Conservation (phyloP, 371 early-diverging fungal genomes). For the Blakeslea trispora region DNA sequence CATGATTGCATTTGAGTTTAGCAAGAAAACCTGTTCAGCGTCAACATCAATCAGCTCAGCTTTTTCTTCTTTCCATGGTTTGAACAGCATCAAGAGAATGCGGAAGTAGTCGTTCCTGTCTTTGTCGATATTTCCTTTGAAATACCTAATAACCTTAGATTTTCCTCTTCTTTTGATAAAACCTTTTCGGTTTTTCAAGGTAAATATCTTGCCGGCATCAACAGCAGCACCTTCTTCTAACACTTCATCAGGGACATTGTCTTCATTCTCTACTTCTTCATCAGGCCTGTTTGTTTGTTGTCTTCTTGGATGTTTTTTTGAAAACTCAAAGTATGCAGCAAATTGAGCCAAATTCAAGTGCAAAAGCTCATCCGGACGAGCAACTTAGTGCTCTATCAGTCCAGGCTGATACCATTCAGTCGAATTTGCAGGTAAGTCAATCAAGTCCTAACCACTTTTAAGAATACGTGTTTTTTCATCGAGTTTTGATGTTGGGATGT, state of each 20-base stretch:
- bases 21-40: background rate
- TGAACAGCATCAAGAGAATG: background rate
- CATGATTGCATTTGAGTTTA: background rate
- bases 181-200: background rate
- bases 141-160: background rate
- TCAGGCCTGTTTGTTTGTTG: background rate
- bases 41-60: background rate
- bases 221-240: no score
- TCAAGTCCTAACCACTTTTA: background rate
- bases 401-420: background rate
- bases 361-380: background rate
- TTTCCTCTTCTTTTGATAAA: background rate
- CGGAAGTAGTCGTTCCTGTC: background rate
- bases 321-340: background rate
- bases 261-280: no score
- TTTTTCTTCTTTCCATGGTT: background rate
- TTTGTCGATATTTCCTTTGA: background rate
- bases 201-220: background rate
- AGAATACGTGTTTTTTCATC: background rate
- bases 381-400: background rate
- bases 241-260: no score
- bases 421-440: background rate
- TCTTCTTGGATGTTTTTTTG: background rate
- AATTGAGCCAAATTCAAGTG: background rate
- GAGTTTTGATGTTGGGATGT: background rate